Conservation (phyloP, 768 basidiomycete species). For the Pleurotus ostreatus region DNA sequence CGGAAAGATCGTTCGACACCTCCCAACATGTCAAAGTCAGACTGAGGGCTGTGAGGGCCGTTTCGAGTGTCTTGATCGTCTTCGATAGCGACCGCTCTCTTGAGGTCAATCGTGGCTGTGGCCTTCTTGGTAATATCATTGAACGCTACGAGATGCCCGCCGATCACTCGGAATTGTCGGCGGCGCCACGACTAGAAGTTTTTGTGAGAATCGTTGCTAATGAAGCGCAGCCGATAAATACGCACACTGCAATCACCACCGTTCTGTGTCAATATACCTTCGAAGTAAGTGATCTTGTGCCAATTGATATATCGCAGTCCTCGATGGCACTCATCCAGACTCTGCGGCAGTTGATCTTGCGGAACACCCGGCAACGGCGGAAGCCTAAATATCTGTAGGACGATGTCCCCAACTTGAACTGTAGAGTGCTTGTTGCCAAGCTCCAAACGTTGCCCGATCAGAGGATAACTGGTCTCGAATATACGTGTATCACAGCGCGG, state of each 20-base stretch:
- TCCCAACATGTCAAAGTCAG: constrained; percentile 60
- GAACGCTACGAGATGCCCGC: constrained; percentile 83
- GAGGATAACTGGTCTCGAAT: constrained; percentile 77
- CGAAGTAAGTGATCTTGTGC: constrained; percentile 93
- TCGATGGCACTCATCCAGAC: constrained; percentile 86
- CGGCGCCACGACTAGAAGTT: constrained; percentile 69
- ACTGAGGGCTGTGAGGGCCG: constrained; percentile 41
- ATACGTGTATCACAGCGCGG: constrained; percentile 78
- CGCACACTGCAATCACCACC: constrained; percentile 91
- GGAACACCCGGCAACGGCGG: constrained; percentile 84
- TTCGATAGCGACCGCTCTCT: constrained; percentile 73
- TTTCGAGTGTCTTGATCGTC: constrained; percentile 67
- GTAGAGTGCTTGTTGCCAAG: constrained; percentile 54
- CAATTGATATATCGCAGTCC: constrained; percentile 87
- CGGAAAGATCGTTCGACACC: constrained; percentile 83
- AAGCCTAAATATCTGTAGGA: constrained; percentile 86
- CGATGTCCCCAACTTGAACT: constrained; percentile 79
- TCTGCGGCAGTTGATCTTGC: constrained; percentile 79
- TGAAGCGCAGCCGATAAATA: constrained; percentile 11
- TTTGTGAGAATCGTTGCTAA: constrained; percentile 8
- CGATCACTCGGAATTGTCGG: constrained; percentile 79
- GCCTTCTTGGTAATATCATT: constrained; percentile 92
- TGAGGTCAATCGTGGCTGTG: constrained; percentile 86
- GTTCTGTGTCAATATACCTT: constrained; percentile 87
- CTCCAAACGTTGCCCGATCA: constrained; percentile 73